Conservation (phyloP, 805 yeast species). For the Teunomyces lycoperdinae region DNA sequence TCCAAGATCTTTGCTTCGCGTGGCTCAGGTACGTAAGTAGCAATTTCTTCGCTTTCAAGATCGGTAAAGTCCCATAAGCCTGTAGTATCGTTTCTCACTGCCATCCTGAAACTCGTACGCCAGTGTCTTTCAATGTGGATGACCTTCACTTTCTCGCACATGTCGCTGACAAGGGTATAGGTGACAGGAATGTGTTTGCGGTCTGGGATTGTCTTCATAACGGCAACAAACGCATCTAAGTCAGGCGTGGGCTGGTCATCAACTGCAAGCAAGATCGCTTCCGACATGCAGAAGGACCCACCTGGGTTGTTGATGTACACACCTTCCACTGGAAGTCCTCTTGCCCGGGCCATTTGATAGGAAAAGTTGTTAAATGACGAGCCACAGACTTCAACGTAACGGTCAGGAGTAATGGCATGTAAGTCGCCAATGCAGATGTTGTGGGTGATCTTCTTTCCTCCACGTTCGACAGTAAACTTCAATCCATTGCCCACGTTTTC, state of each 20-base stretch:
- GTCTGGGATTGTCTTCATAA: constrained; percentile 77
- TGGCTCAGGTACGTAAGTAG: constrained; percentile 51
- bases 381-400: constrained; percentile 80
- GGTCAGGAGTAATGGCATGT: constrained; percentile 77
- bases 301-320: constrained; percentile 76
- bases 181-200: constrained; percentile 64
- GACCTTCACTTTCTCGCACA: constrained; percentile 68
- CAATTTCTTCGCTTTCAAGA: constrained; percentile 58
- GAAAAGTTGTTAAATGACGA: constrained; percentile 83
- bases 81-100: constrained; percentile 55
- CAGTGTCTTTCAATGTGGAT: constrained; percentile 83
- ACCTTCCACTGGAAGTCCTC: constrained; percentile 80
- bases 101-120: constrained; percentile 68
- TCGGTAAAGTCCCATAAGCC: constrained; percentile 56
- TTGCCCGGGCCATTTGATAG: constrained; percentile 84
- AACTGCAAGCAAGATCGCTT: constrained; percentile 75
- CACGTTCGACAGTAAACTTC: constrained; percentile 57
- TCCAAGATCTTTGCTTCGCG: constrained; percentile 69
- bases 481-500: constrained; percentile 53
- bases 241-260: constrained; percentile 75
- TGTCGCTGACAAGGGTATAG: constrained; percentile 75
- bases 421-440: constrained; percentile 65
- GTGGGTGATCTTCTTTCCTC: constrained; percentile 57
- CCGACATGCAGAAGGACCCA: constrained; percentile 66
- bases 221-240: constrained; percentile 71